phyloP scores from a whole-genome alignment of 176 grass and related monocot species.

The Avena eriantha region DNA sequence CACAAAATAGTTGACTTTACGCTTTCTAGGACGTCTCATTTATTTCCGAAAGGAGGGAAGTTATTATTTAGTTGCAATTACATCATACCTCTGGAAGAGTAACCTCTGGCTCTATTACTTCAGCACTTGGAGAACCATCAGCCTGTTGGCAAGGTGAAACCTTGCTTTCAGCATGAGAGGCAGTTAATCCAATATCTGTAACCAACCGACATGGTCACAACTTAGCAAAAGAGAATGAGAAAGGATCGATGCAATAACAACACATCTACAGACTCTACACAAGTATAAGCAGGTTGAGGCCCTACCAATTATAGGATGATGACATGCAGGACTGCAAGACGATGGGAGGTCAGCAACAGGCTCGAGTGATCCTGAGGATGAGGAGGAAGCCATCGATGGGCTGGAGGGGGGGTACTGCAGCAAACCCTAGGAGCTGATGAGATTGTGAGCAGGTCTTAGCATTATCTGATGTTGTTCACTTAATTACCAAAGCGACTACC shows the following conservation, averaged over 20 bases:
- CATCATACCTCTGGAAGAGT: slow-evolving; percentile 2
- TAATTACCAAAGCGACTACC: not conserved
- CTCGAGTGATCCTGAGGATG: not conserved
- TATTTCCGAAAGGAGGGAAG: not conserved
- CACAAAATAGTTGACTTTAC: not conserved
- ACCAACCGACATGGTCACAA: not conserved
- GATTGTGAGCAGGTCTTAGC: not conserved
- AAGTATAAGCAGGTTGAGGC: slow-evolving; percentile 11
- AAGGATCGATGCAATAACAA: not conserved
- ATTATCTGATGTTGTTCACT: not conserved
- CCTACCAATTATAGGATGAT: slow-evolving; percentile 12
- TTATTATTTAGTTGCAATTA: not conserved
- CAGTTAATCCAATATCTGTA: not conserved
- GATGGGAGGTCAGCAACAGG: not conserved
- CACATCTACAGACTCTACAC: not conserved
- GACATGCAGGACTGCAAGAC: not conserved
- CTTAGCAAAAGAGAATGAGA: not conserved
- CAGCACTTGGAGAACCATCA: slow-evolving; percentile 14
- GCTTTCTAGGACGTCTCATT: not conserved
- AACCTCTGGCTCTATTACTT: slow-evolving; percentile 20
- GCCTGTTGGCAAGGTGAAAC: not conserved
- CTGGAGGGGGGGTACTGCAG: not conserved
- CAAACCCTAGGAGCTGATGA: not conserved
- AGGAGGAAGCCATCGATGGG: slow-evolving; percentile 16
- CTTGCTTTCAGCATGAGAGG: slow-evolving; percentile 2